Evolutionary conservation across 257 asterid genomes (phyloP).

Genomic region (Solanum peruvianum): DNA sequence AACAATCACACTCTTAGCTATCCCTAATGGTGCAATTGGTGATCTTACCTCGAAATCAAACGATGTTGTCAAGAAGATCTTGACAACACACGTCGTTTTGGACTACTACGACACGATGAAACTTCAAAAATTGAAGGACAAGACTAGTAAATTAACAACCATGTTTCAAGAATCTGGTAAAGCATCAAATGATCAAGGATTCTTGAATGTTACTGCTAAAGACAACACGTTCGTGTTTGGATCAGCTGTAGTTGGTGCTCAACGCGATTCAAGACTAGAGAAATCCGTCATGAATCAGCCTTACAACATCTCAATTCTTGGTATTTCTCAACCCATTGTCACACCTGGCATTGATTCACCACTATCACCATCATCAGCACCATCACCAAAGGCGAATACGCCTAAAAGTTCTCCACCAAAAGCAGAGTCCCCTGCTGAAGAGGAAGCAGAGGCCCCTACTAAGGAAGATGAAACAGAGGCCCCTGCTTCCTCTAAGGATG

Average conservation of each 20-base stretch:
- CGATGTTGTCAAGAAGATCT: conserved; percentile 24
- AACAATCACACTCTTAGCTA: conserved; percentile 53
- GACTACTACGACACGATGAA: conserved; percentile 58
- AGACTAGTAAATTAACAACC: conserved; percentile 30
- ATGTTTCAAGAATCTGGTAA: conserved; percentile 37
- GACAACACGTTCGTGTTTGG: conserved; percentile 39
- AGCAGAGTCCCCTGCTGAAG: not conserved
- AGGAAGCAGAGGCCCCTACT: not conserved
- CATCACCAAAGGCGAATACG: not conserved
- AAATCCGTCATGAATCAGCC: conserved; percentile 38
- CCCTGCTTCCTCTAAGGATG: not conserved
- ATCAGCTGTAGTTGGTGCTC: conserved; percentile 43
- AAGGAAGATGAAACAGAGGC: not conserved
- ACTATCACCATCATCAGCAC: not conserved
- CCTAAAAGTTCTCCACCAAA: not conserved
- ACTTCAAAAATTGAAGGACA: conserved; percentile 28
- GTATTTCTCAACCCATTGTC: conserved; percentile 34
- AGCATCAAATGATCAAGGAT: conserved; percentile 35
- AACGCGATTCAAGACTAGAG: conserved; percentile 8
- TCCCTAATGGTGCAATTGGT: conserved; percentile 30
- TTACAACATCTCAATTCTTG: conserved; percentile 59
- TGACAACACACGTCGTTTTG: conserved; percentile 56
- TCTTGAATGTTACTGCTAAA: conserved; percentile 25
- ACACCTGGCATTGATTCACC: conserved; percentile 48
- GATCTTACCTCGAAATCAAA: conserved; percentile 14